Evolutionary conservation across 2,329 filamentous ascomycete species (phyloP).

Genomic region (Fusarium goolgardi): DNA sequence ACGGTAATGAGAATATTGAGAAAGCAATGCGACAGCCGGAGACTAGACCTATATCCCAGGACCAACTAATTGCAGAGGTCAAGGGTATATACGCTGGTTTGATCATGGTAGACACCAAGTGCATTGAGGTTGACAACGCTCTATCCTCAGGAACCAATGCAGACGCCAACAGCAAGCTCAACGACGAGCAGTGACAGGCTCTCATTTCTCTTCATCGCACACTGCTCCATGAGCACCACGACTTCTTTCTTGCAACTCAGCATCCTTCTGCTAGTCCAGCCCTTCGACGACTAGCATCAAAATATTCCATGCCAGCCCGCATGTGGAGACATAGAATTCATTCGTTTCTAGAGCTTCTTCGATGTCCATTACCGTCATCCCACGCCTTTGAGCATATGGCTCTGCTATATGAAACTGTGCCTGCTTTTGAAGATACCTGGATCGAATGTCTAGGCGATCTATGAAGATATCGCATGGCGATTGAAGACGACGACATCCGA

Average conservation of each 20-base stretch:
- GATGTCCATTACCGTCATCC: slow-evolving; percentile 78
- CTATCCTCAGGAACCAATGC: slow-evolving; percentile 59
- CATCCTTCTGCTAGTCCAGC: slow-evolving; percentile 81
- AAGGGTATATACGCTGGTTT: slow-evolving; percentile 85
- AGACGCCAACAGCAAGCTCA: slow-evolving; percentile 58
- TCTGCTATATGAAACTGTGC: slow-evolving; percentile 84
- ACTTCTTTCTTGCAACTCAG: slow-evolving; percentile 87
- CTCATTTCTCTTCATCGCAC: slow-evolving; percentile 85
- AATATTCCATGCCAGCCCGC: slow-evolving; percentile 89
- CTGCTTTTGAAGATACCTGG: slow-evolving; percentile 87
- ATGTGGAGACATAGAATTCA: slow-evolving; percentile 97
- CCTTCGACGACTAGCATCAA: slow-evolving; percentile 75
- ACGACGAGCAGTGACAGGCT: slow-evolving; percentile 82
- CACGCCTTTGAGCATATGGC: slow-evolving; percentile 80
- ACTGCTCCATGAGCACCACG: slow-evolving; percentile 82
- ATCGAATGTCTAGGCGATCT: slow-evolving; percentile 92
- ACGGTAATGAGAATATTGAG: neutral
- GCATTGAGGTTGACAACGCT: slow-evolving; percentile 81
- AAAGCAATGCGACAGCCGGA: slow-evolving; percentile 29
- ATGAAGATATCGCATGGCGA: slow-evolving; percentile 87
- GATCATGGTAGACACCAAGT: slow-evolving; percentile 87
- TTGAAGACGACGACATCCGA: slow-evolving; percentile 83
- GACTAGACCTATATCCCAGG: slow-evolving; percentile 69
- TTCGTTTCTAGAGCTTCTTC: slow-evolving; percentile 80
- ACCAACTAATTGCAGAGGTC: slow-evolving; percentile 83